Evolutionary conservation across 306 rosid genomes (phyloP).

Genomic region (Acacia crassicarpa): DNA sequence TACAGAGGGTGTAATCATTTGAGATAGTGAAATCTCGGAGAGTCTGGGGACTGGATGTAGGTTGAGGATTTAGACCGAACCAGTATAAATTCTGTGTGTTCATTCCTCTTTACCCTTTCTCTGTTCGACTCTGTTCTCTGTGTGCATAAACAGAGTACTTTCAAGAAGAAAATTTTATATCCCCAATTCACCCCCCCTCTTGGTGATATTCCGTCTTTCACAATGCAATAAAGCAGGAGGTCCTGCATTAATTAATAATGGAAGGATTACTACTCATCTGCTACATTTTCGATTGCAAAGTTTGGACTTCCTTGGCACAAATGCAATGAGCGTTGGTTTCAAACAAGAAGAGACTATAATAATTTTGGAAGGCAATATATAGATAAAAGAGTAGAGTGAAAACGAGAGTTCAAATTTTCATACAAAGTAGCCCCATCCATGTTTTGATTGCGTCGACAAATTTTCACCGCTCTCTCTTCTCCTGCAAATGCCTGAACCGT

Average conservation of each 20-base stretch:
- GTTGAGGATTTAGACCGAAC: too few relatives aligned
- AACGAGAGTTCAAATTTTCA: neutral
- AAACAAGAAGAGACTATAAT: neutral
- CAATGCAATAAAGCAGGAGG: neutral
- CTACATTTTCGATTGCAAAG: neutral
- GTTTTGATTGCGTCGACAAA: too few relatives aligned
- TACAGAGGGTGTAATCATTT: too few relatives aligned
- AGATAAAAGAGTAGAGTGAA: neutral
- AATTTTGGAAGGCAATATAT: neutral
- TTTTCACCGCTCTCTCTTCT: conserved; percentile 77
- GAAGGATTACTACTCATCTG: neutral
- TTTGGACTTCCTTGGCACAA: neutral
- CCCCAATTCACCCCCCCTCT: too few relatives aligned
- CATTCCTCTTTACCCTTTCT: too few relatives aligned
- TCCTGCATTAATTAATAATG: neutral
- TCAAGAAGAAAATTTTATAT: too few relatives aligned
- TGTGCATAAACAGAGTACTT: too few relatives aligned
- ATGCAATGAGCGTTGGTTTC: neutral
- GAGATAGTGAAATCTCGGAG: too few relatives aligned
- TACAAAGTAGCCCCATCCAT: neutral
- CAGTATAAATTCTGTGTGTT: too few relatives aligned
- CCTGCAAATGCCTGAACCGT: conserved; percentile 98
- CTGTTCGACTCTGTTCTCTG: too few relatives aligned
- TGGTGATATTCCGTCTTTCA: too few relatives aligned
- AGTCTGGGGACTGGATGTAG: too few relatives aligned